phyloP scores from a whole-genome alignment of 352 stramenopile genomes.

The Globisporangium canariense region DNA sequence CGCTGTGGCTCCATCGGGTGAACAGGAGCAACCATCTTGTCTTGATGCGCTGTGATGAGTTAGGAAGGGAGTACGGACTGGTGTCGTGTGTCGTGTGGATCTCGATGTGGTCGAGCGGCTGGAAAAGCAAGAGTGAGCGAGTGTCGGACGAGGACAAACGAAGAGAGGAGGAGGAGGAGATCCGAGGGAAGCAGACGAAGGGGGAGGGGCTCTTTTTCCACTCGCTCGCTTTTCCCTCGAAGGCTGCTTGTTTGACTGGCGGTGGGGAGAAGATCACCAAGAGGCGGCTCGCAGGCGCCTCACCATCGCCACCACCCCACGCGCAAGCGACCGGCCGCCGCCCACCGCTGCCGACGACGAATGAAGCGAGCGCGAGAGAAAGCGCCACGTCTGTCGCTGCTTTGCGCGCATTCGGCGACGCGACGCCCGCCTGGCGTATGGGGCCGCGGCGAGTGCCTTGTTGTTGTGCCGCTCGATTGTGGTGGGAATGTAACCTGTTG shows the following conservation, averaged over 20 bases:
- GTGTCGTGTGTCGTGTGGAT: not conserved
- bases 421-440: conserved; percentile 9
- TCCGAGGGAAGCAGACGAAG: not conserved
- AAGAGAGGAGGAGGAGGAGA: not conserved
- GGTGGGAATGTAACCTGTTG: not conserved
- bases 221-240: not conserved
- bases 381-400: not conserved
- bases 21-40: conserved; percentile 13
- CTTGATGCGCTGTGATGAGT: not conserved
- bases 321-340: not conserved
- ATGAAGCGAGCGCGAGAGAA: not conserved
- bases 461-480: conserved; percentile 4
- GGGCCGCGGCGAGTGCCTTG: not conserved
- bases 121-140: conserved; percentile 19
- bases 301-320: not conserved
- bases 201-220: not conserved
- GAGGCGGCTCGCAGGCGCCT: not conserved
- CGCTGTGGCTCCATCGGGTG: conserved; percentile 20
- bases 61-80: not conserved
- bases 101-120: conserved; percentile 12
- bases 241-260: conserved; percentile 7
- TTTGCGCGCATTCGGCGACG: conserved; percentile 6
- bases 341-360: not conserved
- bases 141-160: not conserved
- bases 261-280: conserved; percentile 6